Conservation (phyloP, 1,284 basidiomycete genomes). For the Pisolithus thermaeus region DNA sequence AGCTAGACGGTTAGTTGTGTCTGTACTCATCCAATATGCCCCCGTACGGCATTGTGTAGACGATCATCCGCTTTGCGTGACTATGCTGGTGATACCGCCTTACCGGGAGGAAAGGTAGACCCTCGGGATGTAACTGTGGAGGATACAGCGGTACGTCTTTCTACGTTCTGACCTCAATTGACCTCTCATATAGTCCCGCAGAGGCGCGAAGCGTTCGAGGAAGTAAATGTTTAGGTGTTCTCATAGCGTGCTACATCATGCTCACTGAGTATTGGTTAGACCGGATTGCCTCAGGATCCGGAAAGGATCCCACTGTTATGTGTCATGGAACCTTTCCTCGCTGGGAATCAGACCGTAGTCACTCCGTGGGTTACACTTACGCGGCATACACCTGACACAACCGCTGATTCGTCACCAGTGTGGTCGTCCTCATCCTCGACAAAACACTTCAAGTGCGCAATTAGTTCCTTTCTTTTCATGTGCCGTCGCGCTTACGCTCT, state of each 20-base stretch:
- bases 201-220: constrained; percentile 72
- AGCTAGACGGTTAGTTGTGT: neutral
- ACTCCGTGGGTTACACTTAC: constrained; percentile 56
- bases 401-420: constrained; percentile 37
- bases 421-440: constrained; percentile 78
- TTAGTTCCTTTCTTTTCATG: neutral
- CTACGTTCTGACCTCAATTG: neutral
- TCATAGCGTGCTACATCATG: neutral
- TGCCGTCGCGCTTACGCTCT: neutral
- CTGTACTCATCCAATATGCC: neutral
- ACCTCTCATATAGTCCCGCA: constrained; percentile 21
- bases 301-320: constrained; percentile 68
- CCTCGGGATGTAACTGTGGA: constrained; percentile 61
- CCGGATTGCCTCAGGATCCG: constrained; percentile 70
- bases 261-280: constrained; percentile 38
- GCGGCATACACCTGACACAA: neutral
- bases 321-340: constrained; percentile 69
- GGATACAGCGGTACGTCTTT: constrained; percentile 66
- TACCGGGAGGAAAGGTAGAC: constrained; percentile 80
- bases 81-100: constrained; percentile 79
- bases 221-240: constrained; percentile 34
- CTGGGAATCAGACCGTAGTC: constrained; percentile 67
- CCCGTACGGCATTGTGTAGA: constrained; percentile 31
- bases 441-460: constrained; percentile 52
- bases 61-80: constrained; percentile 65